Evolutionary conservation across 768 basidiomycete species (phyloP), one percentile per base, ranked within the genome.

Genomic region (Fibroporia radiculosa): DNA sequence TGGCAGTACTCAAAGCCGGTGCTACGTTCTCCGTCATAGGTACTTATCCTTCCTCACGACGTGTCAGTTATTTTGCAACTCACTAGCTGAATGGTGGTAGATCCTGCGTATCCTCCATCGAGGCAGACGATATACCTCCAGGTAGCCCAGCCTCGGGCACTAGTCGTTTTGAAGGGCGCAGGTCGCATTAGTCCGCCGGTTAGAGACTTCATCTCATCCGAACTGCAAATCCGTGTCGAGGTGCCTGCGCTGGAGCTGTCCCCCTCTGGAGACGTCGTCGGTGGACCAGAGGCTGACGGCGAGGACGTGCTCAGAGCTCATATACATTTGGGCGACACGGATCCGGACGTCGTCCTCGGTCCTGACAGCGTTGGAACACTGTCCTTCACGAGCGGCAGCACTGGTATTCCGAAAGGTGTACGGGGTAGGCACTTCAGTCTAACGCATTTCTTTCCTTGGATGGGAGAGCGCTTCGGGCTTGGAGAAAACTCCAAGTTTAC

Each of bases 401-500:
- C 96, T 0, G 95, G 96, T 23, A 92, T 98, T 36, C 96, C 96
- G 0, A 98, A 99, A 68, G 95, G 95, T n/a, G 95, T 99, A 16
- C 78, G 77, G 49, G 96, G 96, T 0, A 71, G 96, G 35, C 96
- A 99, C 62, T 98, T 87, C 65, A 91, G 87, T 53, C 67, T 99
- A 52, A 99, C 96, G 0, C 96, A 98, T 62, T 99, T 98, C 75
- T 98, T 98, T 78, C 93, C 93, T 2, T 99, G 96, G 96, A 98
- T 99, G 96, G 84, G 85, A 18, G 68, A 90, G 59, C 67, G 81
- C 24, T 99, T 98, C 60, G 81, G 75, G 1, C 66, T 99, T 38
- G 68, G 71, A 28, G 71, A 80, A 47, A 65, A 71, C 24, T 90
- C 87, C 50, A 89, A 80, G 63, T 99, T 96, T 58, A 98, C 96